phyloP scores from a whole-genome alignment of 257 asterid species.

The Rubia yunnanensis region DNA sequence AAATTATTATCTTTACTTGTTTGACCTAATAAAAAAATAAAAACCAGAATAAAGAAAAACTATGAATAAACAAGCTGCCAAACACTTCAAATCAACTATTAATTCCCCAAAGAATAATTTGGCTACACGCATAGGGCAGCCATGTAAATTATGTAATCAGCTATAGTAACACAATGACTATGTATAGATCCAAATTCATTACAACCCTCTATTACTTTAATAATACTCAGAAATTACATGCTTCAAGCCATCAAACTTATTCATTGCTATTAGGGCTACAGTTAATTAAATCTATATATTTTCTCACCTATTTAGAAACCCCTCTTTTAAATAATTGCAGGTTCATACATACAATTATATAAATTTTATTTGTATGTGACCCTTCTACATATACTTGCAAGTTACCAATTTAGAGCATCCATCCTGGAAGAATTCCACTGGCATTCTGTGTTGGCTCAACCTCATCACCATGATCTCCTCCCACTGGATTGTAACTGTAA shows the following conservation, averaged over 20 bases:
- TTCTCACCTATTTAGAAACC: background rate
- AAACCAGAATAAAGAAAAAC: too few relatives aligned
- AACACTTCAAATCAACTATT: too few relatives aligned
- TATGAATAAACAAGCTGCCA: too few relatives aligned
- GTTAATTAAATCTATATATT: background rate
- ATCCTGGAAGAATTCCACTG: slow-evolving; percentile 32
- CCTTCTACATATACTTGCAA: background rate
- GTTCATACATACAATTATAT: background rate
- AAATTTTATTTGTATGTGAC: background rate
- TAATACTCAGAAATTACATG: background rate
- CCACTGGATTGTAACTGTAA: slow-evolving; percentile 16
- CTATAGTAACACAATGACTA: background rate
- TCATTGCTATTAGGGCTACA: background rate
- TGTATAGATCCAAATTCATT: background rate
- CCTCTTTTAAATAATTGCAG: background rate
- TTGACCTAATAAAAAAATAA: too few relatives aligned
- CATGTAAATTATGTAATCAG: too few relatives aligned
- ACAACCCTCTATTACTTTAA: background rate
- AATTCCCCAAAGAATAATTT: too few relatives aligned
- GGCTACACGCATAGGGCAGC: too few relatives aligned
- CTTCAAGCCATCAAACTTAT: background rate
- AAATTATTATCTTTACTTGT: too few relatives aligned
- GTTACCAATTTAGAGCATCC: slow-evolving; percentile 28
- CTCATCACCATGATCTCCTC: slow-evolving; percentile 19
- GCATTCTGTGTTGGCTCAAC: slow-evolving; percentile 16